Conservation (phyloP, 2,329 filamentous ascomycete genomes). For the Botrytis galanthina region DNA sequence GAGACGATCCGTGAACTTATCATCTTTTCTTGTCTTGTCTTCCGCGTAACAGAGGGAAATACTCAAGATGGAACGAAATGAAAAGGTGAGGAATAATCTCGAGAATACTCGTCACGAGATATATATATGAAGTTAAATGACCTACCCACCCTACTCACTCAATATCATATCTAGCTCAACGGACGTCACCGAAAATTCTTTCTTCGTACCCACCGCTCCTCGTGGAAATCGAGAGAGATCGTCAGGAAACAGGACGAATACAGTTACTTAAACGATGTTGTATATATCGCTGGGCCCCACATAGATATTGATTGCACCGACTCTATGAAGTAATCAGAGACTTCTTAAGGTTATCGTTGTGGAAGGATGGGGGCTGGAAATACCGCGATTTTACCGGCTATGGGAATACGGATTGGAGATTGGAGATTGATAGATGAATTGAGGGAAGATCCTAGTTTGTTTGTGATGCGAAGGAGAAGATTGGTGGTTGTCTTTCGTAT, state of each 20-base stretch:
- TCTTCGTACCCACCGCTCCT: neutral
- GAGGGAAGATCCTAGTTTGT: neutral
- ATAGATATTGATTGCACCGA: neutral
- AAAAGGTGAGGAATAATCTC: neutral
- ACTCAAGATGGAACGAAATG: neutral
- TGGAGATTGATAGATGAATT: neutral
- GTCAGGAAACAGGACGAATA: neutral
- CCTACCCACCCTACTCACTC: neutral
- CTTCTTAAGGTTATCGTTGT: neutral
- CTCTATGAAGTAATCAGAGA: constrained; percentile 9
- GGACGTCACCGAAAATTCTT: neutral
- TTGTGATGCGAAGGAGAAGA: neutral
- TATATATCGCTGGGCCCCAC: neutral
- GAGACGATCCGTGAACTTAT: neutral
- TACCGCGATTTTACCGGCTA: neutral
- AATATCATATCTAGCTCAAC: neutral
- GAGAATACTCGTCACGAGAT: neutral
- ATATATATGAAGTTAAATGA: neutral
- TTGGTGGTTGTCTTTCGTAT: neutral
- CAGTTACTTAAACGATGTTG: neutral
- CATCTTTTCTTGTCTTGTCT: neutral
- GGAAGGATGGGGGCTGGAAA: neutral
- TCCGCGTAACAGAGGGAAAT: neutral
- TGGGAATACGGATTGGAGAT: neutral
- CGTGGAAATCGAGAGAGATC: neutral